These are phyloP conservation scores for Aspergillus alliaceus DNA, from an alignment of 2,329 filamentous ascomycete species.

Conservation along the genomic window DNA sequence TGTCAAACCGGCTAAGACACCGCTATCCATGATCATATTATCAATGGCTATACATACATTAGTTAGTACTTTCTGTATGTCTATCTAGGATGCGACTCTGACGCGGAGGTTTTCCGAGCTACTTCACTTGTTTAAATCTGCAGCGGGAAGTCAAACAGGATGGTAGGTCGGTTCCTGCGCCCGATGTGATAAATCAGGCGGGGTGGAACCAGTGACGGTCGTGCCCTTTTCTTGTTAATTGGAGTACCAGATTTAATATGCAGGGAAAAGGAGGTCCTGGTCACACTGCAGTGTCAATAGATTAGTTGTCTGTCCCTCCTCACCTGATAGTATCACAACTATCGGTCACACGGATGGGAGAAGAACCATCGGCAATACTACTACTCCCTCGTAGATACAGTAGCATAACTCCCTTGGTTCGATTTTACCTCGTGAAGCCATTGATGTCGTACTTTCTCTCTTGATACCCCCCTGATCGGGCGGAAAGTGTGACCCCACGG, in stretches of 20 bases:
- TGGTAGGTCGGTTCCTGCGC: not conserved
- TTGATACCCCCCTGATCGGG: not conserved
- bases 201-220: not conserved
- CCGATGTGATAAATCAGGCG: not conserved
- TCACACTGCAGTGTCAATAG: not conserved
- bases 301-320: not conserved
- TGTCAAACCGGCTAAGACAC: too few species aligned
- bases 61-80: too few species aligned
- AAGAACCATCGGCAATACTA: too few species aligned
- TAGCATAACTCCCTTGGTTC: too few species aligned
- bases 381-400: not conserved
- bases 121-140: too few species aligned
- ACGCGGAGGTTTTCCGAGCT: too few species aligned
- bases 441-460: too few species aligned
- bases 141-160: too few species aligned
- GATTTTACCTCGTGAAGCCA: too few species aligned
- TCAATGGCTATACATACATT: too few species aligned
- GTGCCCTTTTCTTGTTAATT: not conserved
- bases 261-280: not conserved
- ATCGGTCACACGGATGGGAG: constrained; percentile 16
- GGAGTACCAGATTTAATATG: not conserved
- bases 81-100: too few species aligned
- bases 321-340: constrained; percentile 22
- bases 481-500: not conserved
- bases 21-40: too few species aligned